Percentiles rank a stretch among this genome's conserved stretches.
These are phyloP conservation scores for Colletotrichum caudatum DNA, from an alignment of 2,329 filamentous ascomycete genomes.

Conservation along the genomic window DNA sequence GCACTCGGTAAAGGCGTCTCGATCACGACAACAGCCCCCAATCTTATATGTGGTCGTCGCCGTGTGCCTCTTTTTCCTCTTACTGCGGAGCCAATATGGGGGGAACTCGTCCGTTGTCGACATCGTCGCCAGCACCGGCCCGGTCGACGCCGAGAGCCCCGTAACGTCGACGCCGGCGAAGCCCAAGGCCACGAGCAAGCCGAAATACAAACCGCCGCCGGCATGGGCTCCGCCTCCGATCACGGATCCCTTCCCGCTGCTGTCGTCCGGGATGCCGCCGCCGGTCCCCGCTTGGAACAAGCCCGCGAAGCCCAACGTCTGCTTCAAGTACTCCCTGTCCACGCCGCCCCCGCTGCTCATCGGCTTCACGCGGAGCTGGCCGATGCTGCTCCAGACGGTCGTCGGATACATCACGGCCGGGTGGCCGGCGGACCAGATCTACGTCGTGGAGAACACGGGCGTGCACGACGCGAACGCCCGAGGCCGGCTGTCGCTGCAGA, in stretches of 20 bases:
- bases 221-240: slow-evolving; percentile 52
- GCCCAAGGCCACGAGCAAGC: not conserved
- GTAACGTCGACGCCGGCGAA: not conserved
- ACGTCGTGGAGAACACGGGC: slow-evolving; percentile 70
- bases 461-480: slow-evolving; percentile 64
- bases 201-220: slow-evolving; percentile 33
- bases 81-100: slow-evolving; percentile 17
- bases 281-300: slow-evolving; percentile 60
- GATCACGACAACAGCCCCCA: slow-evolving; percentile 7
- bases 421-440: slow-evolving; percentile 69
- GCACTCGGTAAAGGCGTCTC: slow-evolving; percentile 15
- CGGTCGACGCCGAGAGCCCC: not conserved
- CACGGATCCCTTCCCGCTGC: slow-evolving; percentile 57
- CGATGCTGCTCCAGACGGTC: slow-evolving; percentile 66
- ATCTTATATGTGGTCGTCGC: slow-evolving; percentile 6
- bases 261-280: slow-evolving; percentile 53
- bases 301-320: slow-evolving; percentile 50
- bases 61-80: slow-evolving; percentile 13
- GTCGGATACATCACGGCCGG: slow-evolving; percentile 69
- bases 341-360: slow-evolving; percentile 65
- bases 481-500: slow-evolving; percentile 62
- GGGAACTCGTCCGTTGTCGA: slow-evolving; percentile 7
- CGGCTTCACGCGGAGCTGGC: slow-evolving; percentile 69
- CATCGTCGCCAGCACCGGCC: not conserved
- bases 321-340: slow-evolving; percentile 54